Percentiles rank a stretch among this genome's conserved stretches.
Conservation (phyloP, 768 basidiomycete genomes). For the Omphalotus guepiniiformis region DNA sequence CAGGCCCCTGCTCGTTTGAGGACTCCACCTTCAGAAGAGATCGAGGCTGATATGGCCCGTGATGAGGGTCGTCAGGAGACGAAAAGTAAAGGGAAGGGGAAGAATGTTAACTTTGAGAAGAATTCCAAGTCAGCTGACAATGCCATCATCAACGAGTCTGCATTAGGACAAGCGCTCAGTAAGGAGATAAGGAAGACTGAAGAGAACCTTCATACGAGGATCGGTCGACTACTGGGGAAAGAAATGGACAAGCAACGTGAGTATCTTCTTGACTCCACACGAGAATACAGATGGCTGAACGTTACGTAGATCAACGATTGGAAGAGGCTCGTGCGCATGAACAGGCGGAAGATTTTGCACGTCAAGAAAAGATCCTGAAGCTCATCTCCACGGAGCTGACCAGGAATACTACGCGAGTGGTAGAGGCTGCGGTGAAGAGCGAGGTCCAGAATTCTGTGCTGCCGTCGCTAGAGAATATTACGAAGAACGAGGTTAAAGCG, state of each 20-base stretch:
- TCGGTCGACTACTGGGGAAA: slow-evolving; percentile 76
- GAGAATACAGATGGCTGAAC: too few relatives aligned
- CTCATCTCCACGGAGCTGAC: slow-evolving; percentile 83
- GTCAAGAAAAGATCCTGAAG: slow-evolving; percentile 88
- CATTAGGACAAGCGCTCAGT: slow-evolving; percentile 54
- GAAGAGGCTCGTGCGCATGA: slow-evolving; percentile 78
- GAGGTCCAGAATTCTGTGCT: slow-evolving; percentile 83
- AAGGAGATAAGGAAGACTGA: slow-evolving; percentile 84
- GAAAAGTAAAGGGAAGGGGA: slow-evolving; percentile 45
- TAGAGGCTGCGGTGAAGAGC: slow-evolving; percentile 83
- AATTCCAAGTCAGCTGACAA: slow-evolving; percentile 29
- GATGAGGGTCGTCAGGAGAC: slow-evolving; percentile 55
- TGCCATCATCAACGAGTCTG: slow-evolving; percentile 43
- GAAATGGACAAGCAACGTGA: slow-evolving; percentile 90
- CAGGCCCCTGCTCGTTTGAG: slow-evolving; percentile 40
- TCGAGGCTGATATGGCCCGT: slow-evolving; percentile 57
- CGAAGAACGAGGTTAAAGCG: slow-evolving; percentile 73
- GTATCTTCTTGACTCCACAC: slow-evolving; percentile 33
- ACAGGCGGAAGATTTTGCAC: slow-evolving; percentile 74
- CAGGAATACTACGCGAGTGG: slow-evolving; percentile 83
- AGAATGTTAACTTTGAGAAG: slow-evolving; percentile 53
- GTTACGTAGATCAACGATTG: slow-evolving; percentile 65
- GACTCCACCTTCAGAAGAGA: slow-evolving; percentile 74
- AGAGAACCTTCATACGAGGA: slow-evolving; percentile 69
- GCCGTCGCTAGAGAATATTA: slow-evolving; percentile 78